phyloP scores from a whole-genome alignment of 164 flowering plant species.

The Berberis thunbergii region DNA sequence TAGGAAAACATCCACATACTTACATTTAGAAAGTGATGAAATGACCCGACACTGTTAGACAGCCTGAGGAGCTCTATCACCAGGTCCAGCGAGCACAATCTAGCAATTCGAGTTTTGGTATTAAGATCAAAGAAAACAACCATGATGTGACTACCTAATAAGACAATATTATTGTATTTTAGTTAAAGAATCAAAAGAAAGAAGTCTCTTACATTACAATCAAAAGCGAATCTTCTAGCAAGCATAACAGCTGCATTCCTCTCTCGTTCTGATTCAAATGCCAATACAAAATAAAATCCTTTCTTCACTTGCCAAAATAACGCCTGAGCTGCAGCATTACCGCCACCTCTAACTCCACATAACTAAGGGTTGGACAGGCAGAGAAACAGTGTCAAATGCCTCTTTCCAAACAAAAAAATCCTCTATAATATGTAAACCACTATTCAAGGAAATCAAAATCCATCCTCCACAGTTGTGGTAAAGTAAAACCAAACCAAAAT shows the following conservation, averaged over 20 bases:
- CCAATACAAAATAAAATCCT: slow-evolving; percentile 68
- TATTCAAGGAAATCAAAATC: no score
- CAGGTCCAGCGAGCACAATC: slow-evolving; percentile 81
- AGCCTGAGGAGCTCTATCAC: slow-evolving; percentile 42
- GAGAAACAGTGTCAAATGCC: neutral
- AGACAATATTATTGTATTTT: neutral
- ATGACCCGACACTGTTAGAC: slow-evolving; percentile 13
- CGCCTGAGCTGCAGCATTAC: slow-evolving; percentile 87
- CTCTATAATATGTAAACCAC: no score
- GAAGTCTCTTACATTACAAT: slow-evolving; percentile 69
- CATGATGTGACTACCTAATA: neutral
- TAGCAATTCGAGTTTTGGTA: slow-evolving; percentile 16
- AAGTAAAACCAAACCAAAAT: no score
- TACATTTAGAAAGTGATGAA: slow-evolving; percentile 18
- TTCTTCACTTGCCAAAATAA: slow-evolving; percentile 84
- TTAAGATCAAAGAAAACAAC: neutral
- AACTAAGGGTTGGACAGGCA: slow-evolving; percentile 30
- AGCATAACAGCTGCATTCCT: slow-evolving; percentile 90
- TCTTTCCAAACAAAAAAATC: no score
- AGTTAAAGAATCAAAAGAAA: neutral
- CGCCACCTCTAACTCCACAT: slow-evolving; percentile 95
- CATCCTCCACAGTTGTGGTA: no score
- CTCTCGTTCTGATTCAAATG: slow-evolving; percentile 85
- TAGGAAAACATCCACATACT: slow-evolving; percentile 16
- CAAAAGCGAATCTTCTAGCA: slow-evolving; percentile 80